These are phyloP conservation scores for Scenedesmus sp. DNA, from an alignment of 163 green algal genomes.

Conservation along the genomic window DNA sequence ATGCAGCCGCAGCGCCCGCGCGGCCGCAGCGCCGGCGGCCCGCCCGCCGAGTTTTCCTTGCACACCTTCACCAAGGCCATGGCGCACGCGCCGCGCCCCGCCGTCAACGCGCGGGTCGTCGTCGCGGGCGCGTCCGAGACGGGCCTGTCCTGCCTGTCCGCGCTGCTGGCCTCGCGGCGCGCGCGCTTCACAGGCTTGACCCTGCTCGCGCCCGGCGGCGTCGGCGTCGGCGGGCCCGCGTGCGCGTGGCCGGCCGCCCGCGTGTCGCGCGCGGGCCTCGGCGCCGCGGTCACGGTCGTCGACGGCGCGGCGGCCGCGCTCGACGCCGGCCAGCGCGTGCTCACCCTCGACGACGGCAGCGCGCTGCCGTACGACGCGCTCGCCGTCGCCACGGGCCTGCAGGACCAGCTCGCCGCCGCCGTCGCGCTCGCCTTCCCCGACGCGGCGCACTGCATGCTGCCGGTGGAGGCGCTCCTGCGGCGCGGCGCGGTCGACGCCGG, in stretches of 20 bases:
- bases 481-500: background rate
- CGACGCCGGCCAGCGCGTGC: conserved; percentile 49
- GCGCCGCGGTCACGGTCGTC: conserved; percentile 61
- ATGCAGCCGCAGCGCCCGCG: conserved; percentile 46
- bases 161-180: conserved; percentile 57
- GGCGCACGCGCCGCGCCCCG: conserved; percentile 45
- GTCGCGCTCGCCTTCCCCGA: conserved; percentile 17
- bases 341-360: conserved; percentile 59
- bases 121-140: conserved; percentile 66
- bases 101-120: conserved; percentile 52
- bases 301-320: conserved; percentile 65
- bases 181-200: conserved; percentile 70
- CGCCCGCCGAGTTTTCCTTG: conserved; percentile 56
- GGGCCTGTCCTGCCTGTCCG: conserved; percentile 68
- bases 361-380: conserved; percentile 66
- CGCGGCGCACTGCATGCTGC: conserved; percentile 20
- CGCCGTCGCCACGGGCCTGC: background rate
- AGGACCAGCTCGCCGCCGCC: conserved; percentile 33
- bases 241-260: conserved; percentile 51
- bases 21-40: background rate
- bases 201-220: conserved; percentile 67
- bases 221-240: conserved; percentile 52
- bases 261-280: conserved; percentile 52
- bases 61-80: conserved; percentile 59
- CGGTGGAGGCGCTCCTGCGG: conserved; percentile 24